Evolutionary conservation across 805 yeast species (phyloP), one percentile per base, ranked within the genome.

Genomic region (Metschnikowia kunwiensis): DNA sequence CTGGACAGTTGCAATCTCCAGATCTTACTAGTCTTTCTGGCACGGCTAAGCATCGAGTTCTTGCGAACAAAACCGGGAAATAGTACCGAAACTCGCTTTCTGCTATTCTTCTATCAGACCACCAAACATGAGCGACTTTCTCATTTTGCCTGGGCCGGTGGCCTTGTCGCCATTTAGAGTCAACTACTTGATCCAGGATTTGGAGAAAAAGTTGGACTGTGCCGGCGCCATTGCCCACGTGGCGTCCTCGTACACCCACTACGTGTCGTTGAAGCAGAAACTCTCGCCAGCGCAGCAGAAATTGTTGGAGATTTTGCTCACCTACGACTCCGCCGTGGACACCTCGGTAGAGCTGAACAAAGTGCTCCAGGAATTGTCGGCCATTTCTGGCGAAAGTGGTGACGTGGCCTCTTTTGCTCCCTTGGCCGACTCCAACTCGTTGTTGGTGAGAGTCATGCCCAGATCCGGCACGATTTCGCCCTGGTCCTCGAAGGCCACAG

Each of bases 401-500:
- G 35, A 36, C 9, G 34, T 27, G 19, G 30, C 44, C 13, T 19
- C 22, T 5, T 45, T 47, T 20, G 26, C 33, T 5, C 13, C 25
- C 5, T 42, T 46, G 42, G 30, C 15, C 10, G 23, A 35, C 18
- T 20, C 37, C 23, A 37, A 51, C 47, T 65, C 78, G 21, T 74
- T 77, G 44, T 65, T 88, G 47, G 64, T 91, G 30, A 75, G 95
- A 58, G 73, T 93, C 34, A 71, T 88, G 34, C 98, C 99, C 28
- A 78, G 97, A 61, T 70, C 88, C 6, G 98, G 98, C 43, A 93
- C 98, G 9, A 91, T 93, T 48, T 89, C 97, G 17, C 97, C 98
- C 22, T 93, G 99, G 99, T 86, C 96, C 7, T 89, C 97, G 10
- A 93, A 93, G 66, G 99, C 99, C 18, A 89, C 98, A 26, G 91